Base-by-base conservation (phyloP, 805 yeast species). In the Metschnikowia matae region DNA sequence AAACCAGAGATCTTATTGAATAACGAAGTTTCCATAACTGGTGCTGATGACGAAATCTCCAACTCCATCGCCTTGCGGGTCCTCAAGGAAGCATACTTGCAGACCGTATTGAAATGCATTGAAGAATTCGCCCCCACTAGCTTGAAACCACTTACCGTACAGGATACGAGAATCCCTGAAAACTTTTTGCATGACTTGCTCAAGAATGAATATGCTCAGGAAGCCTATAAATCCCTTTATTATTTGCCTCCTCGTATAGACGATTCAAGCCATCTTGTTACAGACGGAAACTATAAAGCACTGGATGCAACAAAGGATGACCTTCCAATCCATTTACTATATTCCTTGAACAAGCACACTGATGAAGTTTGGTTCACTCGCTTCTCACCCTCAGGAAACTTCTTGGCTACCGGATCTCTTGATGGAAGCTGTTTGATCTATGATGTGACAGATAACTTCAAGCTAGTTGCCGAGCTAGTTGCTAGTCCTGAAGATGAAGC, bases 351-450 rank as follows among this genome's bases (percentile, higher is more conserved):
- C 0, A 71, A 74, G 40, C 94, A 87, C 60, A 65, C 69, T 0
- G 82, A 84, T 61, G 96, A 91, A 64, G 92, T 89, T 11, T 91
- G 97, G 97, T 85, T 75, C 62, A 75, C 86, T 13, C 79, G 80
- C 50, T 90, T 88, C 62, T 85, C 94, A 5, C 87, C 89, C 42
- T 78, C 80, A 67, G 97, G 97, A 2, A 77, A 75, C 54, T 82
- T 73, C 55, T 69, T 91, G 37, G 95, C 89, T n/a, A 80, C 91
- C 0, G 86, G 91, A 0, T 82, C 94, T 6, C 77, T 81, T 14
- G 95, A 89, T 62, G 76, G 81, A 6, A 71, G 76, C 21, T 74
- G 88, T 35, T 68, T 81, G 32, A 73, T 90, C 11, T 89, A 87
- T 69, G 85, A 84, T 62, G 85, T 84, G 2, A 62, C 68, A 3